Base-by-base conservation (phyloP, 2,329 filamentous ascomycete genomes). In the Penicillium brasilianum region DNA sequence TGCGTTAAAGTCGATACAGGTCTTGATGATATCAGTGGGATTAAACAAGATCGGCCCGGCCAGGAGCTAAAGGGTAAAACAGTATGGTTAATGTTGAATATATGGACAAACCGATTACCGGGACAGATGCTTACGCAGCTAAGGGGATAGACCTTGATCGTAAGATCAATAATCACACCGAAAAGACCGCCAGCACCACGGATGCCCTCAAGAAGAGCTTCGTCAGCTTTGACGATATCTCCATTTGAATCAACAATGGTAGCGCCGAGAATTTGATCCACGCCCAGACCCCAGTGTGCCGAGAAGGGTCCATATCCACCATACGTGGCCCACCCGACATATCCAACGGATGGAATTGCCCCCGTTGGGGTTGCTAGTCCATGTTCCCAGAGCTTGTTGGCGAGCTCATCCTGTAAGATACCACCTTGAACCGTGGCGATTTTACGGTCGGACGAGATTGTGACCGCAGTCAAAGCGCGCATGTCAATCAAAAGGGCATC, bases 131-230 rank as follows among this genome's bases (percentile, higher is more conserved):
- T 30, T 48, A 48, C 44, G 28, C 25, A 30, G 4, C 22, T 48
- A 1, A 48, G 44, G 7, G 44, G 44, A 18, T 48, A 48, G 22
- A 48, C 44, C 25, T 48, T 48, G 25, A 48, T 28, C 25, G 44
- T 48, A n/a, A 48, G 44, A 30, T 48, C 44, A 11, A 48, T 48
- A 8, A 48, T 48, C 8, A 48, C 44, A n/a, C 44, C 44, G 28
- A 28, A 48, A 30, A n/a, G 16, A 7, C 44, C 44, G 44, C 44
- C 44, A 13, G 44, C 44, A 13, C 44, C 44, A n/a, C 44, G 44
- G 16, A 48, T 48, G 28, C 44, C 44, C 16, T 48, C 44, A 3
- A 48, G 44, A 30, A 30, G 44, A n/a, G 14, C 14, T 6, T 18
- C 44, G n/a, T 48, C 44, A 8, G 44, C 44, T n/a, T 48, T 30